Base-by-base conservation (phyloP, 2,329 filamentous ascomycete genomes). In the Sarocladiaceae sp. region DNA sequence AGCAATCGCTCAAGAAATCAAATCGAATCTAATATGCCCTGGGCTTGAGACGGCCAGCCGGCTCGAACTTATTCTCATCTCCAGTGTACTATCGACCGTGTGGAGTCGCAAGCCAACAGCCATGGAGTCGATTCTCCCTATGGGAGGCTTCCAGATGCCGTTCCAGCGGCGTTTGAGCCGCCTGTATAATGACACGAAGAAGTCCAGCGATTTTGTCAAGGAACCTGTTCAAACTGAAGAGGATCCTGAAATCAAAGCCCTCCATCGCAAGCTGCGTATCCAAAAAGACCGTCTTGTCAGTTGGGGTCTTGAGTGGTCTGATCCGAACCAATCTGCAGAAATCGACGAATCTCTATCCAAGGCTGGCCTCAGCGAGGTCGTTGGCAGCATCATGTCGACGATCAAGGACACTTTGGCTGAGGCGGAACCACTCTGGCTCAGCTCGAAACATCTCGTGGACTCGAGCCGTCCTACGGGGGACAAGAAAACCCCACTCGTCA, bases 271-370 rank as follows among this genome's bases (percentile, higher is more conserved):
- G 60, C 76, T 88, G 51, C 78, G 83, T 50, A 88, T 89, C 52
- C 86, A 90, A 55, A 88, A 87, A 60, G 84, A 89, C 65, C 75
- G 86, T 13, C 70, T 90, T 37, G 80, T 87, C 47, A 83, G 80
- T 48, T 91, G 86, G 86, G 86, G 85, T 0, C 68, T 88, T 43
- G 83, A 88, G 60, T 91, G 86, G 86, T 85, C 81, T 45, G 85
- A 89, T 59, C 80, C 82, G 13, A 43, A 43, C 24, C 75, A 82
- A 56, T 73, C 81, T 47, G 76, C 79, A 55, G 80, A 86, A 60
- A 89, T 90, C 50, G 80, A 83, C 55, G 78, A 82, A 55, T 79
- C 78, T 12, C 68, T 83, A 7, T 85, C 84, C 54, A 82, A 84
- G 58, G 82, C 83, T 43, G 86, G 85, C 18, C 66, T 90, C 45